Conservation (phyloP, 2,329 filamentous ascomycete genomes). For the Fusarium succisae region DNA sequence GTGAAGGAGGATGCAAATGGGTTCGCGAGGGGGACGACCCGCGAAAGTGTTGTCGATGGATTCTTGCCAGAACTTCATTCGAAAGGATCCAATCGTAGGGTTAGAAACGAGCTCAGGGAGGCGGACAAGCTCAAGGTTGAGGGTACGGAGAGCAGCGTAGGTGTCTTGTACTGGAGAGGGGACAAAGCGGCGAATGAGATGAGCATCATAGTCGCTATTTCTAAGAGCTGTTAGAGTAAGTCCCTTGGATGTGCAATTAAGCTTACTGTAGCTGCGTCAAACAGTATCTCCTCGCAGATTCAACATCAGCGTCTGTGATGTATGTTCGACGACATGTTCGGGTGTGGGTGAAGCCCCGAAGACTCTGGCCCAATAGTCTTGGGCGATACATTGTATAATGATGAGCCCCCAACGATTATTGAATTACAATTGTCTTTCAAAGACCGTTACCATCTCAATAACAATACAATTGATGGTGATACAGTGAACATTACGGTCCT, state of each 20-base stretch:
- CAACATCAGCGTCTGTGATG: constrained; percentile 61
- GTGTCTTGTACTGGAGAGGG: constrained; percentile 78
- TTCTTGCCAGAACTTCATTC: constrained; percentile 95
- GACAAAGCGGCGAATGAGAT: constrained; percentile 86
- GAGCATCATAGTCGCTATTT: constrained; percentile 88
- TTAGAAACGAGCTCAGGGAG: constrained; percentile 91
- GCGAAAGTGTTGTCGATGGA: constrained; percentile 80
- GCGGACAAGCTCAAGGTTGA: constrained; percentile 91
- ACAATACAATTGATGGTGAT: constrained; percentile 4
- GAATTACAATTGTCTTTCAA: neutral
- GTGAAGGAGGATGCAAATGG: constrained; percentile 85
- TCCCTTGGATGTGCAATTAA: rapidly evolving
- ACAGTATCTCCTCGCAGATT: constrained; percentile 64
- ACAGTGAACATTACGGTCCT: constrained; percentile 20
- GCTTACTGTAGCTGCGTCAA: constrained; percentile 61
- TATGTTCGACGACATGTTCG: constrained; percentile 51
- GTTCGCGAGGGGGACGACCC: constrained; percentile 85
- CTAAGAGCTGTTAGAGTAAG: constrained; percentile 55
- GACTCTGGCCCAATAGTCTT: constrained; percentile 49
- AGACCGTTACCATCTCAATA: neutral
- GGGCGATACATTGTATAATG: constrained; percentile 52
- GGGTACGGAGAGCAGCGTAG: constrained; percentile 88
- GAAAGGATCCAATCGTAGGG: constrained; percentile 85
- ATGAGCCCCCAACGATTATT: neutral
- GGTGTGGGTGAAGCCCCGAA: constrained; percentile 48